Conservation (phyloP, 139 green algal genomes). For the Pseudopediastrum boryanum region DNA sequence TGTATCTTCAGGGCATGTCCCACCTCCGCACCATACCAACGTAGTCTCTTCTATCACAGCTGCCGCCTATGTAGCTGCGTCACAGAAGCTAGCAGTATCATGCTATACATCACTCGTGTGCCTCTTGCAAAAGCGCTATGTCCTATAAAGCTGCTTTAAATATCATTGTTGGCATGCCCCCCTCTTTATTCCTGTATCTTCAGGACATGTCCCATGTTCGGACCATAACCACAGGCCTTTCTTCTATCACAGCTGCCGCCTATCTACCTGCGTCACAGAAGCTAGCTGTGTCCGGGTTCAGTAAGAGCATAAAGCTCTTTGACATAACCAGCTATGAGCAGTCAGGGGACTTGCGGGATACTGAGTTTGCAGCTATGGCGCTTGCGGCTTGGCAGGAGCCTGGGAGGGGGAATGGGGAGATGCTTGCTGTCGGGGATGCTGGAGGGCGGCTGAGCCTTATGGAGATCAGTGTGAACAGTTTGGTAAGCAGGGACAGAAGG, state of each 20-base stretch:
- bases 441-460: constrained; percentile 11
- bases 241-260: constrained; percentile 1
- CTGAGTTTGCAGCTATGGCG: constrained; percentile 9
- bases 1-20: constrained; percentile 9
- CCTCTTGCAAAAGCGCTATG: too few species aligned
- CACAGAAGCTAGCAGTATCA: too few species aligned
- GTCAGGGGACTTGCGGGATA: not conserved
- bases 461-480: not conserved
- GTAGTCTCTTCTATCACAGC: not conserved
- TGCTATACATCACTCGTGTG: too few species aligned
- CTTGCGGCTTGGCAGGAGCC: constrained; percentile 13
- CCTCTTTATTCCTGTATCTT: too few species aligned
- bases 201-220: constrained; percentile 23
- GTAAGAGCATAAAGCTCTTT: not conserved
- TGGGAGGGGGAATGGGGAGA: not conserved
- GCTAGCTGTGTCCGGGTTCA: constrained; percentile 20
- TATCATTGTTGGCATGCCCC: too few species aligned
- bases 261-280: constrained; percentile 8
- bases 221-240: not conserved
- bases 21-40: not conserved
- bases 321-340: constrained; percentile 6
- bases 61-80: too few species aligned
- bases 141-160: too few species aligned
- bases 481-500: not conserved
- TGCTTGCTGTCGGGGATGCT: constrained; percentile 24